These are phyloP conservation scores for Penicillium vulpinum DNA, from an alignment of 2,329 filamentous ascomycete genomes.

Conservation along the genomic window DNA sequence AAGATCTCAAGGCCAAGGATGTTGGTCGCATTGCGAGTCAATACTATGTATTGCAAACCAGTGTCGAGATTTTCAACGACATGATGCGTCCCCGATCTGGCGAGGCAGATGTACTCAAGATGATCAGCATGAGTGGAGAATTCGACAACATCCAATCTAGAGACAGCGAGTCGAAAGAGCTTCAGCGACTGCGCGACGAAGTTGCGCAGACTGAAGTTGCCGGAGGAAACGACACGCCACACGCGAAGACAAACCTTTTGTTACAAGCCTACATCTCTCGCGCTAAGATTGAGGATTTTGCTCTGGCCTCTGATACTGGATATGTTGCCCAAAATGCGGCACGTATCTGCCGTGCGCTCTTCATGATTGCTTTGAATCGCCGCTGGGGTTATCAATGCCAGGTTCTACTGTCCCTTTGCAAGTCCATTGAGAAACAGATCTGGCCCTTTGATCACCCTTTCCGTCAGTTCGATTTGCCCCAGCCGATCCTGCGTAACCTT, in stretches of 20 bases:
- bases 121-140: slow-evolving; percentile 97
- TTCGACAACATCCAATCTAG: slow-evolving; percentile 96
- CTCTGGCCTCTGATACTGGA: slow-evolving; percentile 83
- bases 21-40: slow-evolving; percentile 96
- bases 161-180: slow-evolving; percentile 85
- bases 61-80: slow-evolving; percentile 92
- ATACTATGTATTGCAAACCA: slow-evolving; percentile 91
- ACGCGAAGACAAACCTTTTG: slow-evolving; percentile 93
- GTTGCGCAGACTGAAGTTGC: slow-evolving; percentile 75
- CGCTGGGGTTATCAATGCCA: slow-evolving; percentile 95
- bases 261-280: slow-evolving; percentile 92
- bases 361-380: slow-evolving; percentile 95
- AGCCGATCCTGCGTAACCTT: slow-evolving; percentile 77
- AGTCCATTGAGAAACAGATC: slow-evolving; percentile 93
- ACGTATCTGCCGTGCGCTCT: slow-evolving; percentile 88
- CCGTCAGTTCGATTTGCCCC: slow-evolving; percentile 88
- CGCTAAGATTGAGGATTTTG: slow-evolving; percentile 87
- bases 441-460: slow-evolving; percentile 96
- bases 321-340: slow-evolving; percentile 96
- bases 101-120: slow-evolving; percentile 88
- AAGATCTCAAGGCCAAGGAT: slow-evolving; percentile 91
- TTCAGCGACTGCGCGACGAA: slow-evolving; percentile 71
- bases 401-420: slow-evolving; percentile 85
- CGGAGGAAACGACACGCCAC: slow-evolving; percentile 64
- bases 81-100: slow-evolving; percentile 85